phyloP scores from a whole-genome alignment of 371 early-diverging fungal genomes.

The Mortierella sp. region DNA sequence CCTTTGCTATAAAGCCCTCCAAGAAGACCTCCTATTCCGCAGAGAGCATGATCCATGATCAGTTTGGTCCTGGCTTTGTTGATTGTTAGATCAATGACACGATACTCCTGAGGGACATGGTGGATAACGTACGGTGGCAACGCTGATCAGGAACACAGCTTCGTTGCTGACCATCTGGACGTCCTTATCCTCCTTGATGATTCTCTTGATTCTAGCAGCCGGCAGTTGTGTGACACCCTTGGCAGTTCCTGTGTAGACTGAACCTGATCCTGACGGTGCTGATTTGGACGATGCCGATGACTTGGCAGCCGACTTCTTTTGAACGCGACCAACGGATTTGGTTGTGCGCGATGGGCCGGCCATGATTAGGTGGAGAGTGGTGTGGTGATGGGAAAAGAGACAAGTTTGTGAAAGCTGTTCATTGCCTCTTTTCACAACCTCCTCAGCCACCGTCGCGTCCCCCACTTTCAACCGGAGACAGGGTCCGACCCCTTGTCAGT shows the following conservation, averaged over 20 bases:
- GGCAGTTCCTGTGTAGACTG: constrained; percentile 25
- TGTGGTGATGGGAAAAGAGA: no score
- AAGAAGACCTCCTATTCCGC: constrained; percentile 76
- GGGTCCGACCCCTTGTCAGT: no score
- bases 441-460: no score
- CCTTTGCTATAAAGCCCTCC: constrained; percentile 75
- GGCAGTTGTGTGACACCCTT: constrained; percentile 74
- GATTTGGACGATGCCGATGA: constrained; percentile 6
- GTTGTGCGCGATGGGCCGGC: constrained; percentile 20
- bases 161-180: constrained; percentile 75
- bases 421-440: no score
- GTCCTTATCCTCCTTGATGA: constrained; percentile 88
- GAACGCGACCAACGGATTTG: constrained; percentile 34
- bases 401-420: no score
- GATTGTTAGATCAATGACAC: no score
- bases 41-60: no score
- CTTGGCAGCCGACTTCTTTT: constrained; percentile 30
- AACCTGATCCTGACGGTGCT: constrained; percentile 8
- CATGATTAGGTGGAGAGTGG: no score
- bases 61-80: background rate
- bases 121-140: constrained; percentile 71
- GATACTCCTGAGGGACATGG: background rate
- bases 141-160: constrained; percentile 79
- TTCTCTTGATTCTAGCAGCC: constrained; percentile 80
- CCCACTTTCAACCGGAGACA: no score